A percentile compares a stretch with the other conserved stretches of the same genome.
phyloP scores from a whole-genome alignment of 805 yeast species.

The Nakazawaea siamensis region DNA sequence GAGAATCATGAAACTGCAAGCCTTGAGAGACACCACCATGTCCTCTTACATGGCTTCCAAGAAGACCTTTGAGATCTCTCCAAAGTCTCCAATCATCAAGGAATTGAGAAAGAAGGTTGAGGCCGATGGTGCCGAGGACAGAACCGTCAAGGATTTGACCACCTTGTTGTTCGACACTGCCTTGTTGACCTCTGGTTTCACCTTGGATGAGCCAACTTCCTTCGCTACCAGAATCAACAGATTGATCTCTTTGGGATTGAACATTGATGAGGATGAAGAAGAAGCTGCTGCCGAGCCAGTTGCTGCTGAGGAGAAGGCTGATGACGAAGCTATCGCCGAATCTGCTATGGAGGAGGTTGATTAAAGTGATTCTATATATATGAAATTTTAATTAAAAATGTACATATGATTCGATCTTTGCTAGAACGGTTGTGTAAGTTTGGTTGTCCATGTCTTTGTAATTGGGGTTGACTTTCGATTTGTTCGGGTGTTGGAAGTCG shows the following conservation, averaged over 20 bases:
- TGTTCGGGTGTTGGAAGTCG: conserved; percentile 20
- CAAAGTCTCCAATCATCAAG: conserved; percentile 89
- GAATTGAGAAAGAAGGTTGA: conserved; percentile 97
- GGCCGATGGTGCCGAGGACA: conserved; percentile 94
- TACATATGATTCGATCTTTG: too few relatives aligned
- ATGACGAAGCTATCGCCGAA: conserved; percentile 70
- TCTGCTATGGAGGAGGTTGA: conserved; percentile 99
- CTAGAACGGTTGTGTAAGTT: too few relatives aligned
- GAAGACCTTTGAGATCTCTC: conserved; percentile 98
- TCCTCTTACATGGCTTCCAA: conserved; percentile 99
- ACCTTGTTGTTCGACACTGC: conserved; percentile 97
- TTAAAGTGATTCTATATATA: too few relatives aligned
- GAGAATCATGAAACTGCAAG: conserved; percentile 99
- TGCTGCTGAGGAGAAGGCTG: conserved; percentile 36
- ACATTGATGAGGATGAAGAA: conserved; percentile 86
- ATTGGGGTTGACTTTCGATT: conserved; percentile 13
- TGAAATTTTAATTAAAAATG: too few relatives aligned
- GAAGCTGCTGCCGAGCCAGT: conserved; percentile 33
- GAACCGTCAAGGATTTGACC: conserved; percentile 96
- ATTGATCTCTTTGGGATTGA: conserved; percentile 94
- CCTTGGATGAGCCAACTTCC: conserved; percentile 96
- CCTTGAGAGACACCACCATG: conserved; percentile 97
- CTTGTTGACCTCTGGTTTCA: conserved; percentile 95
- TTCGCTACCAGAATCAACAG: conserved; percentile 98
- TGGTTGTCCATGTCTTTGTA: conserved; percentile 10